Percentiles rank a stretch among this genome's conserved stretches.
Evolutionary conservation across 208 protist genomes (phyloP).

Genomic region (Borovskyia barvae): DNA sequence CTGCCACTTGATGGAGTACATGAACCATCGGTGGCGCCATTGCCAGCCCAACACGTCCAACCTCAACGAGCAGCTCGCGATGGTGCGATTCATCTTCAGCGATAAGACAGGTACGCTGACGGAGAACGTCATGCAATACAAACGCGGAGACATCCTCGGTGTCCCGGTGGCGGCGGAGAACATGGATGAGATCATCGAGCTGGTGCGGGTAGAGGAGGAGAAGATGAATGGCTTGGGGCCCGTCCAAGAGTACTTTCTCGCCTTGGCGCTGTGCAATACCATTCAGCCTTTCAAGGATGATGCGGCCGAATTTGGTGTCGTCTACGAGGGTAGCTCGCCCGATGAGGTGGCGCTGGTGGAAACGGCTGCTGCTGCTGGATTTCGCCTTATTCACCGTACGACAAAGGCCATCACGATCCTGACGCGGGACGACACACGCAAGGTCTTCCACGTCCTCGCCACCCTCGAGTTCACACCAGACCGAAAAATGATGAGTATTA

Average conservation of each 20-base stretch:
- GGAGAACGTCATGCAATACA: constrained; percentile 91
- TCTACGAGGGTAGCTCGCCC: constrained; percentile 92
- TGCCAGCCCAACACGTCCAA: constrained; percentile 89
- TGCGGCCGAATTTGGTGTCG: constrained; percentile 17
- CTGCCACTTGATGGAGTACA: constrained; percentile 80
- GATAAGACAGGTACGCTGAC: constrained; percentile 94
- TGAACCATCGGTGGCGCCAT: constrained; percentile 55
- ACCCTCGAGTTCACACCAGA: constrained; percentile 89
- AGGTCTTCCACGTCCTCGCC: constrained; percentile 77
- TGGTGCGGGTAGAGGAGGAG: constrained; percentile 25
- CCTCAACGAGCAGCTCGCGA: constrained; percentile 90
- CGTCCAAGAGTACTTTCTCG: constrained; percentile 72
- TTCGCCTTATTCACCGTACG: constrained; percentile 65
- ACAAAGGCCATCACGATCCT: constrained; percentile 45
- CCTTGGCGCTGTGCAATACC: constrained; percentile 84
- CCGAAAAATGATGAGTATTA: constrained; percentile 93
- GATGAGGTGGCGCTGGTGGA: constrained; percentile 93
- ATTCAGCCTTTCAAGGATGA: constrained; percentile 79
- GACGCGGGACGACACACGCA: constrained; percentile 10
- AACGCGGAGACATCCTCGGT: constrained; percentile 67
- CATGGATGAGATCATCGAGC: constrained; percentile 14
- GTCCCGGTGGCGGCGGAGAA: constrained; percentile 51
- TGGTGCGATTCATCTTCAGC: constrained; percentile 90
- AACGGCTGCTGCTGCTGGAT: constrained; percentile 68
- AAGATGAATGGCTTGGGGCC: constrained; percentile 21